A percentile compares a stretch with the other conserved stretches of the same genome.
phyloP scores from a whole-genome alignment of 495 filamentous ascomycete genomes.

The Jackrogersella multiformis region DNA sequence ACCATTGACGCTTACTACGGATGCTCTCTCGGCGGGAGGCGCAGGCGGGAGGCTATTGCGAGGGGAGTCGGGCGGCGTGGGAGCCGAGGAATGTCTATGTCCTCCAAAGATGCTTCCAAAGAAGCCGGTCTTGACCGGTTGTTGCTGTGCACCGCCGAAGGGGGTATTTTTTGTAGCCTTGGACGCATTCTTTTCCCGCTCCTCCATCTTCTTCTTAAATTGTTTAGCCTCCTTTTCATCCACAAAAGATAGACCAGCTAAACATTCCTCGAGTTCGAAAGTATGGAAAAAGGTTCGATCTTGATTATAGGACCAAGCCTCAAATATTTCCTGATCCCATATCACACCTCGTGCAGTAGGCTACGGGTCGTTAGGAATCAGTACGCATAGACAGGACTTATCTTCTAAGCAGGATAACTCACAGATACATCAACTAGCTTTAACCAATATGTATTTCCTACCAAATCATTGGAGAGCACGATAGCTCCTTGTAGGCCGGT shows the following conservation, averaged over 20 bases:
- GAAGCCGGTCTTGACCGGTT: constrained; percentile 55
- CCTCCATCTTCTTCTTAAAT: constrained; percentile 94
- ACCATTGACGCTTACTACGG: constrained; percentile 54
- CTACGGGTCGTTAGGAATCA: constrained; percentile 56
- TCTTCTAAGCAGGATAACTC: constrained; percentile 49
- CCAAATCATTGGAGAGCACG: constrained; percentile 92
- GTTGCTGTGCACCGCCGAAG: constrained; percentile 68
- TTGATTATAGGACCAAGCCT: constrained; percentile 92
- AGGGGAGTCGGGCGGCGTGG: constrained; percentile 65
- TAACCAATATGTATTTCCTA: constrained; percentile 95
- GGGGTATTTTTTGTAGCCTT: constrained; percentile 82
- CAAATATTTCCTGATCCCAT: constrained; percentile 98
- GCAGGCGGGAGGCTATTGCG: constrained; percentile 58
- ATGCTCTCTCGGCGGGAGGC: constrained; percentile 55
- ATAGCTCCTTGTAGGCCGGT: constrained; percentile 92
- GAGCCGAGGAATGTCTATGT: constrained; percentile 72
- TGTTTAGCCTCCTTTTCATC: constrained; percentile 97
- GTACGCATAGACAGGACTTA: background rate
- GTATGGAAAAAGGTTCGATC: constrained; percentile 97
- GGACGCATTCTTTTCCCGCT: constrained; percentile 90
- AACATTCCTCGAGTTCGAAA: constrained; percentile 91
- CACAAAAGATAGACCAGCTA: constrained; percentile 88
- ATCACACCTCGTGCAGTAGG: constrained; percentile 85
- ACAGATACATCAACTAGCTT: constrained; percentile 97
- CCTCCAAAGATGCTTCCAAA: constrained; percentile 75